Percentiles rank a stretch among this genome's conserved stretches.
These are phyloP conservation scores for Plasmodium relictum DNA, from an alignment of 169 alveolate species.

Conservation along the genomic window DNA sequence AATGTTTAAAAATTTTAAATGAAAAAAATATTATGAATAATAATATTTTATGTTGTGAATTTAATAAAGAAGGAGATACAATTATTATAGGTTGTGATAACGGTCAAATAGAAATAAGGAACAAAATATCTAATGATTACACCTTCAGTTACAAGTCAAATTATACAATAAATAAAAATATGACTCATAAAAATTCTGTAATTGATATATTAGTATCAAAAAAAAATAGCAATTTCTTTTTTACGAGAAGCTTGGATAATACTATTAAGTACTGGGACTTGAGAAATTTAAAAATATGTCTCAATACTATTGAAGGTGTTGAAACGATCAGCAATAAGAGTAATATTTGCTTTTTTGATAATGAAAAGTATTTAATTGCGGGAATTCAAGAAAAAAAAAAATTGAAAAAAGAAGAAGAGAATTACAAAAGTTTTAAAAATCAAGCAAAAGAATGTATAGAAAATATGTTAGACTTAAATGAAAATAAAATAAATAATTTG, in stretches of 20 bases:
- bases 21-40: conserved; percentile 51
- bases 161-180: not conserved
- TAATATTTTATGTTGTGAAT: conserved; percentile 42
- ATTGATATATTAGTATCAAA: conserved; percentile 40
- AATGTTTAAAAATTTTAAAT: conserved; percentile 52
- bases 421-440: not conserved
- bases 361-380: conserved; percentile 11
- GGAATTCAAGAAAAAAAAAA: conserved; percentile 22
- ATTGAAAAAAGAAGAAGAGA: not conserved
- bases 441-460: not conserved
- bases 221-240: conserved; percentile 40
- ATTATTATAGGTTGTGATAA: conserved; percentile 56
- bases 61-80: conserved; percentile 39
- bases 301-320: conserved; percentile 16
- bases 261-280: conserved; percentile 62
- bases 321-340: conserved; percentile 32
- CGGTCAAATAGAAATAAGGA: conserved; percentile 44
- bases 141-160: conserved; percentile 25
- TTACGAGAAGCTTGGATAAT: conserved; percentile 48
- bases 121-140: conserved; percentile 62
- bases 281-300: conserved; percentile 19
- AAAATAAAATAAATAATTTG: not conserved
- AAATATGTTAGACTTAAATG: conserved; percentile 1
- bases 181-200: conserved; percentile 32
- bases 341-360: conserved; percentile 28